Base-by-base conservation (phyloP, 2,329 filamentous ascomycete species). In the Drechslerella dactyloides region DNA sequence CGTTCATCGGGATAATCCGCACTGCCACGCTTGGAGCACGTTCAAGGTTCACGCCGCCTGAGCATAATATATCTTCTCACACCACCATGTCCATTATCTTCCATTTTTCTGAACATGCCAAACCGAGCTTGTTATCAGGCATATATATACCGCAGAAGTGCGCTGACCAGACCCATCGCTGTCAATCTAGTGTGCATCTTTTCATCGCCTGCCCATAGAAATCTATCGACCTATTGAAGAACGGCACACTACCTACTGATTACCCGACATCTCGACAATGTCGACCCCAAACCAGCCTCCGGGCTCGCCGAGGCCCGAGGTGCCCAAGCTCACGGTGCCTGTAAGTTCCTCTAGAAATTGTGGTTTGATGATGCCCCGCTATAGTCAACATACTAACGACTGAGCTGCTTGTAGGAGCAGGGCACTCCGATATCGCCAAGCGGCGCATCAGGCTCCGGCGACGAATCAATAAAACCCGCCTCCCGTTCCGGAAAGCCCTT, bases 401-500 rank as follows among this genome's bases (percentile, higher is more conserved):
- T 21, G 8, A 5, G n/a, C 11, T 6, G 2, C 33, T 51, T 44
- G 6, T 61, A 72, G 68, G 60, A 72, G 48, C 55, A 60, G 44
- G 68, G 68, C 13, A 72, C 46, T 24, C 44, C 55, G 21, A 55
- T 72, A 15, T 61, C 68, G 21, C 55, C 55, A 35, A 61, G 60
- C 19, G 55, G 55, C 15, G 50, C 60, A 11, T 40, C 64, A 23
- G 33, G 48, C 21, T 56, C 68, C 5, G 60, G 54, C 1, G 68
- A 72, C 17, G 68, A 72, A 42, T 59, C 66, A 1, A 65, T 56
- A 30, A 72, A 72, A 13, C 63, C 69, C 50, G 23, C 61, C 15
- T 66, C 73, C 7, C 62, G 59, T 37, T 64, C 68, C 4, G 69
- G 60, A 57, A 74, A 73, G 46, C 48, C 58, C 10, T 72, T 68